Evolutionary conservation across 2,329 filamentous ascomycete genomes (phyloP).

Genomic region (Didymella sp.): DNA sequence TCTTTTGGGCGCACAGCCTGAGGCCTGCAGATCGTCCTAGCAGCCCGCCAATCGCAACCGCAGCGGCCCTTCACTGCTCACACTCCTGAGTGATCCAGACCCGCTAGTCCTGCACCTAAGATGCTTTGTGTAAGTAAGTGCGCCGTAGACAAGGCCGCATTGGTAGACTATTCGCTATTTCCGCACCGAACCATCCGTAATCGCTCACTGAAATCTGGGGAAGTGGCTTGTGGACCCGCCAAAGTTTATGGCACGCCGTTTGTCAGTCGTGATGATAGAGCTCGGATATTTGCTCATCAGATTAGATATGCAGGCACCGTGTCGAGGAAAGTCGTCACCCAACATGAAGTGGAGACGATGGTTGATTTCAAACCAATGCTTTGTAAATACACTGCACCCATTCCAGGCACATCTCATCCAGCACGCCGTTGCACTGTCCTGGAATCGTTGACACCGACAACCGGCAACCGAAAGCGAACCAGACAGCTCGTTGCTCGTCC

Average conservation of each 20-base stretch:
- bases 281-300: background rate
- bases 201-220: conserved; percentile 15
- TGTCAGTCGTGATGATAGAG: background rate
- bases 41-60: conserved; percentile 8
- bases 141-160: conserved; percentile 12
- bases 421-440: conserved; percentile 2
- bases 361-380: background rate
- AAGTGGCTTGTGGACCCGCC: conserved; percentile 17
- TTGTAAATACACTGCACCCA: conserved; percentile 1
- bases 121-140: conserved; percentile 6
- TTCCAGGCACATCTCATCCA: background rate
- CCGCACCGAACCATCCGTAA: conserved; percentile 15
- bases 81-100: conserved; percentile 11
- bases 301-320: background rate
- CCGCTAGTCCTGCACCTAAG: conserved; percentile 8
- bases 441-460: conserved; percentile 6
- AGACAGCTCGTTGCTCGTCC: conserved; percentile 1
- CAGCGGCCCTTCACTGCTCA: conserved; percentile 5
- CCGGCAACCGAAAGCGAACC: conserved; percentile 2
- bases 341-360: background rate
- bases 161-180: conserved; percentile 3
- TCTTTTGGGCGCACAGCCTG: conserved; percentile 10
- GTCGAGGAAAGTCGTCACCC: background rate
- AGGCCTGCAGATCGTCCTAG: conserved; percentile 13
- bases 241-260: conserved; percentile 6